These are phyloP conservation scores for Stylosanthes scabra DNA, from an alignment of 331 rosid genomes.

Conservation along the genomic window DNA sequence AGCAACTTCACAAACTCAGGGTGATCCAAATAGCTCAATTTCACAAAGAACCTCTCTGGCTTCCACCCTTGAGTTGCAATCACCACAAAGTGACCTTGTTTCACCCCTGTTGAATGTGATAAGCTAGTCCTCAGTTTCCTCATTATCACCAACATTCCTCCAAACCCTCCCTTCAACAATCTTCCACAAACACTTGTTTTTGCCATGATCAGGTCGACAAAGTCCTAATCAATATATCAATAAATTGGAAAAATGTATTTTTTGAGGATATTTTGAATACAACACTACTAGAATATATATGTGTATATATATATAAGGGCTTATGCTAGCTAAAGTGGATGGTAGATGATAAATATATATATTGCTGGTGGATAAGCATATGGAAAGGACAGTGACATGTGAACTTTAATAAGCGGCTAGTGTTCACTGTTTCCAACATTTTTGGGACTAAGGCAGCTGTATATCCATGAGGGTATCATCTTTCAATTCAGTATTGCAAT, in stretches of 20 bases:
- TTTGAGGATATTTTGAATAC: constrained; percentile 4
- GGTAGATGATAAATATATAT: not conserved
- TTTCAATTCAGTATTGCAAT: constrained; percentile 4
- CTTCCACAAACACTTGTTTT: constrained; percentile 33
- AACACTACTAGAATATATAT: constrained; percentile 11
- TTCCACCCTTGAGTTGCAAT: constrained; percentile 54
- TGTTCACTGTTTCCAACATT: constrained; percentile 39
- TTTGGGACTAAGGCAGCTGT: constrained; percentile 11
- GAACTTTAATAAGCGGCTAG: constrained; percentile 38
- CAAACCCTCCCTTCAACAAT: constrained; percentile 42
- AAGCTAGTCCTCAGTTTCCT: constrained; percentile 39
- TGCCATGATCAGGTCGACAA: not conserved
- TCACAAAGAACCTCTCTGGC: constrained; percentile 41
- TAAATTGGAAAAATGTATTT: not conserved
- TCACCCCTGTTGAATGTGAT: constrained; percentile 42
- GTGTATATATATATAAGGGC: constrained; percentile 33
- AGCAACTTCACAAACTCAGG: constrained; percentile 50
- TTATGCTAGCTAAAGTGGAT: not conserved
- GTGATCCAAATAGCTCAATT: constrained; percentile 40
- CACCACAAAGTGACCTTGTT: constrained; percentile 53
- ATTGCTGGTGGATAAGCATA: not conserved
- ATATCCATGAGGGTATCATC: constrained; percentile 2
- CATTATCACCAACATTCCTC: constrained; percentile 28
- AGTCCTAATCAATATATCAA: not conserved
- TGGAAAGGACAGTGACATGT: constrained; percentile 52